Base-by-base conservation (phyloP, 345 rosid species). In the Salix brachista region DNA sequence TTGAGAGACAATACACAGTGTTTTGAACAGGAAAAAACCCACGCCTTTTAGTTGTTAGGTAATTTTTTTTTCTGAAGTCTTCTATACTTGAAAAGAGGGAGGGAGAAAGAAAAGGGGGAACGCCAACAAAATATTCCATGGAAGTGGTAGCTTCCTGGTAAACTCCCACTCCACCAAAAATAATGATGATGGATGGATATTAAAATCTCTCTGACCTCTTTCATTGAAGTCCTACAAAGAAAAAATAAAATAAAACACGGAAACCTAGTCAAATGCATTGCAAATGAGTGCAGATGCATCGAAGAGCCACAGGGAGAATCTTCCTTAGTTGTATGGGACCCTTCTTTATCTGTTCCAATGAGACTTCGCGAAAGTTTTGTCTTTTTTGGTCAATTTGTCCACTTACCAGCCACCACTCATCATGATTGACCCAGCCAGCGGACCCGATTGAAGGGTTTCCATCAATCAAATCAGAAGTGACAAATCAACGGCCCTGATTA, bases 401-500 rank as follows among this genome's bases (percentile, higher is more conserved):
- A 65, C 19, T 32, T 6, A 36, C 41, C 14, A 41, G 13, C 44
- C 44, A 41, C 44, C 46, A 18, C 23, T 66, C 42, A 70, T 17
- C 62, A 70, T 48, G 36, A 39, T 67, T 26, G 68, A 58, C 73
- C 73, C 71, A 26, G 64, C 25, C 25, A 16, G 74, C 79, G 87
- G 87, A n/a, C 78, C 25, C 69, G 81, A 82, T 79, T 23, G 23
- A 67, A 42, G 42, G 52, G 19, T 54, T 34, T 37, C 25, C n/a
- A 56, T 23, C 52, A n/a, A 18, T 44, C 50, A 36, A 26, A 66
- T 58, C 77, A 9, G 23, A 21, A 6, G 41, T 16, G n/a, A 26
- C 78, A 34, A 68, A 37, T 52, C 23, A 14, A 77, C 79, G 87
- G 82, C 77, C 1, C 12, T 73, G 80, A 85, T 81, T 75, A 68